Percentiles rank a stretch among this genome's conserved stretches.
phyloP scores from a whole-genome alignment of 148 eudicot genomes.

The Rhododendron molle region DNA sequence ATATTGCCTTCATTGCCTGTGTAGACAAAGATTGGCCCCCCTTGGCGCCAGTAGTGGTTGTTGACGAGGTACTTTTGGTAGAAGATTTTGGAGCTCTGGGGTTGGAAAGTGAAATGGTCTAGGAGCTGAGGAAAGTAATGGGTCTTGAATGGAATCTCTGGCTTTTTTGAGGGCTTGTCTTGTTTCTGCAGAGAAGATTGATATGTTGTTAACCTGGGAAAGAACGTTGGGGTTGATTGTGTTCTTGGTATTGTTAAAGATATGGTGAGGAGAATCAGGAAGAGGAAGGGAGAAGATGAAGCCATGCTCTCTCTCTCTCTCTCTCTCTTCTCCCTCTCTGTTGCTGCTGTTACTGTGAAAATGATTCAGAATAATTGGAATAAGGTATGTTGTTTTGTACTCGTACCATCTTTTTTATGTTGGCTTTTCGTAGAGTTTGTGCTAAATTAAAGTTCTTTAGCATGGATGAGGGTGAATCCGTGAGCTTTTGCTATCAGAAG shows the following conservation, averaged over 20 bases:
- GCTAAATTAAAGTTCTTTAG: background rate
- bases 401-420: background rate
- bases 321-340: constrained; percentile 8
- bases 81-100: constrained; percentile 36
- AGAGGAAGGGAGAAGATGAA: constrained; percentile 12
- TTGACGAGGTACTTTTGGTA: constrained; percentile 45
- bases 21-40: constrained; percentile 41
- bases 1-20: constrained; percentile 46
- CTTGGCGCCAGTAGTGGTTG: constrained; percentile 29
- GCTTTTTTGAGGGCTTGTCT: constrained; percentile 12
- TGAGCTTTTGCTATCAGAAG: background rate
- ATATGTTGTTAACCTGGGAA: constrained; percentile 17
- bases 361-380: background rate
- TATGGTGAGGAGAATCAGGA: constrained; percentile 19
- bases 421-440: background rate
- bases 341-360: background rate
- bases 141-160: constrained; percentile 23
- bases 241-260: constrained; percentile 7
- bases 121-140: constrained; percentile 39
- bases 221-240: constrained; percentile 19
- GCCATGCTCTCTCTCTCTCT: constrained; percentile 14
- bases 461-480: background rate
- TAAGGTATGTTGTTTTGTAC: background rate
- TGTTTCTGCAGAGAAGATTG: constrained; percentile 18
- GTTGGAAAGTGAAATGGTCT: constrained; percentile 38